Conservation (phyloP, 2,329 filamentous ascomycete genomes). For the Parafenestella ontariensis region DNA sequence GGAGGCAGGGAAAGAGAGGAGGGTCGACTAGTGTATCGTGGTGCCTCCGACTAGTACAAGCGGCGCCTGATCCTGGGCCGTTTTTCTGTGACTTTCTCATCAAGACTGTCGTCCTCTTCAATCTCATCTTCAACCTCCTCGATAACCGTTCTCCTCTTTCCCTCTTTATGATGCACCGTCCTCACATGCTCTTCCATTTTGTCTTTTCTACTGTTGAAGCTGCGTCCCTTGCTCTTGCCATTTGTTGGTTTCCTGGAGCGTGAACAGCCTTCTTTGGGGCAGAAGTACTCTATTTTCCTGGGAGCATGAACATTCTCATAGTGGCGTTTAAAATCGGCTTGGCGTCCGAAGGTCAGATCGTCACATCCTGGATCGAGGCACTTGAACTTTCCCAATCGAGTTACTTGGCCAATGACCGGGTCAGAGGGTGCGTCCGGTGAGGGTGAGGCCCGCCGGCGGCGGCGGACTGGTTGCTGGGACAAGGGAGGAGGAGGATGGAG, state of each 20-base stretch:
- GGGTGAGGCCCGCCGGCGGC: neutral
- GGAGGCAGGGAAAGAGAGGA: too few relatives aligned
- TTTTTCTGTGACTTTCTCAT: neutral
- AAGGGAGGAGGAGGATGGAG: neutral
- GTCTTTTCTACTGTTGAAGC: conserved; percentile 39
- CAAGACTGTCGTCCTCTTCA: neutral
- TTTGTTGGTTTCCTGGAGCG: conserved; percentile 22
- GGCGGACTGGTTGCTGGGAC: neutral
- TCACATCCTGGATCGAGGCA: conserved; percentile 28
- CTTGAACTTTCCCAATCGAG: conserved; percentile 30
- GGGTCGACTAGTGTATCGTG: neutral
- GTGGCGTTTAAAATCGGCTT: conserved; percentile 43
- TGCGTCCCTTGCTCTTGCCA: conserved; percentile 28
- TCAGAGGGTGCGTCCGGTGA: conserved; percentile 2
- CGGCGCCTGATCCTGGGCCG: neutral
- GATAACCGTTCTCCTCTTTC: conserved; percentile 8
- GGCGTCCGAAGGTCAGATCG: conserved; percentile 32
- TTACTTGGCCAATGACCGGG: conserved; percentile 32
- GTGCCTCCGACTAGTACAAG: neutral
- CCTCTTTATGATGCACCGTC: conserved; percentile 27
- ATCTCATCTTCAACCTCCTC: neutral
- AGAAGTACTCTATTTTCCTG: conserved; percentile 29
- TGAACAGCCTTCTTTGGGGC: conserved; percentile 23
- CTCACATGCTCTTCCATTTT: conserved; percentile 40
- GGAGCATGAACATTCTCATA: conserved; percentile 26